phyloP scores from a whole-genome alignment of 2,329 filamentous ascomycete genomes.

The Sarocladium brachiariae region DNA sequence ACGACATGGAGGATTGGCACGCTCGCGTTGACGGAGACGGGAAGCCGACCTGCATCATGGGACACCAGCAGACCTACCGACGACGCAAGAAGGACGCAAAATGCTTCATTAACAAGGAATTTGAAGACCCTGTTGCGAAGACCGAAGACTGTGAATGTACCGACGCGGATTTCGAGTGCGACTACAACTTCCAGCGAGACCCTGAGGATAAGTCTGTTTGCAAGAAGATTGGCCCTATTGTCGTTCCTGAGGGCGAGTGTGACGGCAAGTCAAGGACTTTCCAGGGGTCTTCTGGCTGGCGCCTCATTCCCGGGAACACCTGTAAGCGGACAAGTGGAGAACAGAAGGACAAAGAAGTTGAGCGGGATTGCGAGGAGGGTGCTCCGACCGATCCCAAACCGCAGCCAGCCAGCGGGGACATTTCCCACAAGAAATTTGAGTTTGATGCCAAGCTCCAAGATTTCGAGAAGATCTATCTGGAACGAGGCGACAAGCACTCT shows the following conservation, averaged over 20 bases:
- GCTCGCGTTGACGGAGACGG: slow-evolving; percentile 75
- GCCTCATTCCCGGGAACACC: slow-evolving; percentile 78
- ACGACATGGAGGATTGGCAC: slow-evolving; percentile 83
- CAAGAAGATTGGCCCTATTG: slow-evolving; percentile 53
- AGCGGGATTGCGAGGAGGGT: slow-evolving; percentile 68
- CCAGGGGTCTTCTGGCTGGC: slow-evolving; percentile 82
- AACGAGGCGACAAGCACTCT: slow-evolving; percentile 59
- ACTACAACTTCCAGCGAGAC: slow-evolving; percentile 76
- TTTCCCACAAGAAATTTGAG: slow-evolving; percentile 50
- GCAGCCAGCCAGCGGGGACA: slow-evolving; percentile 57
- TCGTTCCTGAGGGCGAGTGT: slow-evolving; percentile 66
- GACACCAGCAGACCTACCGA: slow-evolving; percentile 80
- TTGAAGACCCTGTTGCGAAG: slow-evolving; percentile 67
- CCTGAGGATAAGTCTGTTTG: slow-evolving; percentile 63
- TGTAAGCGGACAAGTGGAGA: slow-evolving; percentile 56
- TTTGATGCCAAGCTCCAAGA: slow-evolving; percentile 53
- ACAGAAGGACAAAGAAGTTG: slow-evolving; percentile 65
- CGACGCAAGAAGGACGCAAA: slow-evolving; percentile 81
- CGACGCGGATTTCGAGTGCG: slow-evolving; percentile 86
- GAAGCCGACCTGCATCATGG: slow-evolving; percentile 87
- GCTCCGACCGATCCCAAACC: slow-evolving; percentile 33
- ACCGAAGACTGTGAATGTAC: slow-evolving; percentile 75
- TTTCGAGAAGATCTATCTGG: slow-evolving; percentile 66
- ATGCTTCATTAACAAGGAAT: slow-evolving; percentile 75
- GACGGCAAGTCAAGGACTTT: slow-evolving; percentile 61